phyloP scores from a whole-genome alignment of 2,329 filamentous ascomycete species.

The Trichoderma polysporum region DNA sequence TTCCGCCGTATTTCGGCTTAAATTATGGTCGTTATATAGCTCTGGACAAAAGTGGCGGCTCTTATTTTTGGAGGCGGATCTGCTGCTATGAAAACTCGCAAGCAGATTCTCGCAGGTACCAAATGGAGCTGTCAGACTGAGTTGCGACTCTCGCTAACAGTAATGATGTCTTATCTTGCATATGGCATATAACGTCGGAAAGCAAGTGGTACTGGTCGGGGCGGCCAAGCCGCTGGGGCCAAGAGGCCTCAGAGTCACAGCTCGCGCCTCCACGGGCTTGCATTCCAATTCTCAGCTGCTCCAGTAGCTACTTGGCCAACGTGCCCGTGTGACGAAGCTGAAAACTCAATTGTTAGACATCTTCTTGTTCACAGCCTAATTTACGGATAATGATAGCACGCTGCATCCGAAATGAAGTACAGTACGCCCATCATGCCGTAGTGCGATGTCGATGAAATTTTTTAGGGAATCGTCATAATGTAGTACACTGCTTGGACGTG shows the following conservation, averaged over 20 bases:
- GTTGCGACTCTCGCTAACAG: too few relatives aligned
- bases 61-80: too few relatives aligned
- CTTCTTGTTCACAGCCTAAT: neutral
- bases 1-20: too few relatives aligned
- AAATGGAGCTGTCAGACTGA: too few relatives aligned
- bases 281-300: neutral
- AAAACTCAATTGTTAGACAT: neutral
- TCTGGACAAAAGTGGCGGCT: too few relatives aligned
- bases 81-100: too few relatives aligned
- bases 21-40: too few relatives aligned
- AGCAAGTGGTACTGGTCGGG: neutral
- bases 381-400: too few relatives aligned
- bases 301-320: neutral
- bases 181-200: too few relatives aligned
- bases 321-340: too few relatives aligned
- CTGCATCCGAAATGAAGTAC: neutral
- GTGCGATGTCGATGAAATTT: neutral
- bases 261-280: neutral
- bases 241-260: neutral
- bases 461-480: neutral
- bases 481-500: slow-evolving; percentile 1
- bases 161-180: too few relatives aligned
- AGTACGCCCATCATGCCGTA: neutral
- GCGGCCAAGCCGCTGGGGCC: neutral
- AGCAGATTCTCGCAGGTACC: too few relatives aligned